Percentiles rank a stretch among this genome's conserved stretches.
Evolutionary conservation across 1,284 basidiomycete genomes (phyloP).

Genomic region (Trametes polyzona): DNA sequence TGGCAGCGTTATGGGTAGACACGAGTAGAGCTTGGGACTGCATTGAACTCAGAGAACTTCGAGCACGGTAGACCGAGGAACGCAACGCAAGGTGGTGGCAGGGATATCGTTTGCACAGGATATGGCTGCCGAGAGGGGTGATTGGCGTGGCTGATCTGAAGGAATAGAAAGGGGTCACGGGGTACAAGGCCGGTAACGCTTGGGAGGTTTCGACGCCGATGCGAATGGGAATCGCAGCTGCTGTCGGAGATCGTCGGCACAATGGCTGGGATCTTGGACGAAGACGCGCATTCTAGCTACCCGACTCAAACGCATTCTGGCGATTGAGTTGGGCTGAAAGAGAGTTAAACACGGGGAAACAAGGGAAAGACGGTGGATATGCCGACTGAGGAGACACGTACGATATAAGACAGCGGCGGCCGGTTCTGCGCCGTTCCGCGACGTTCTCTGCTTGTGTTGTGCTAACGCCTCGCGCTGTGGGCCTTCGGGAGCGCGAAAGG

Average conservation of each 20-base stretch:
- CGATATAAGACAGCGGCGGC: no score
- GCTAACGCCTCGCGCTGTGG: neutral
- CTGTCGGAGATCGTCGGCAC: slow-evolving; percentile 16
- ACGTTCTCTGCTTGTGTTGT: neutral
- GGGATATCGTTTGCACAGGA: no score
- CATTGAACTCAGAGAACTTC: neutral
- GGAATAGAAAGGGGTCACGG: slow-evolving; percentile 1
- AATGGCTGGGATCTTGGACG: neutral
- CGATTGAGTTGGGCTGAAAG: neutral
- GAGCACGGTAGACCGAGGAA: neutral
- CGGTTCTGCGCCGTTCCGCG: neutral
- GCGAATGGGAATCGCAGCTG: slow-evolving; percentile 3
- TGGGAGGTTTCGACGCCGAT: neutral
- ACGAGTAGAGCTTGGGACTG: no score
- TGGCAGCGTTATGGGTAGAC: no score
- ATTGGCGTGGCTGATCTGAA: slow-evolving; percentile 3
- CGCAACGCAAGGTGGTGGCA: neutral
- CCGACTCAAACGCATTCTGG: neutral
- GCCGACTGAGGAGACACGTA: no score
- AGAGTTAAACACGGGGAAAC: no score
- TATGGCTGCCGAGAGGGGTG: neutral
- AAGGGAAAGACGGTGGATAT: neutral
- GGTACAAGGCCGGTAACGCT: no score
- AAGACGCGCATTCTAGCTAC: neutral
- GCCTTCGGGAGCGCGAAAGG: slow-evolving; percentile 2